Evolutionary conservation across 331 rosid species (phyloP).

Genomic region (Rosa hybrid): DNA sequence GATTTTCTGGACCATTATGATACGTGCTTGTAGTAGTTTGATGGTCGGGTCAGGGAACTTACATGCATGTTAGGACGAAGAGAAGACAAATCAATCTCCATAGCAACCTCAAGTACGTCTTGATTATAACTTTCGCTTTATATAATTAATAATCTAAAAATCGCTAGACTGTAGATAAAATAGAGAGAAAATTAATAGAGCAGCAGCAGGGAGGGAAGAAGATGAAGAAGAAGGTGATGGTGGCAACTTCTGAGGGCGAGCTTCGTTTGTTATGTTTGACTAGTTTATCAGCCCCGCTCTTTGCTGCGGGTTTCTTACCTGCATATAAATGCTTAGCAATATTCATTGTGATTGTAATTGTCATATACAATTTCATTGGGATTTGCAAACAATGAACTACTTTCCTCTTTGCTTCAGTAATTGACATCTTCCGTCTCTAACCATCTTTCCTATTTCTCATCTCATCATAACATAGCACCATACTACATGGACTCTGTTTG

Average conservation of each 20-base stretch:
- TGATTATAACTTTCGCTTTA: too few species aligned
- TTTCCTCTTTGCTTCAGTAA: too few species aligned
- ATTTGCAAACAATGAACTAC: too few species aligned
- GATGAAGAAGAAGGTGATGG: constrained; percentile 45
- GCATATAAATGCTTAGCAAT: too few species aligned
- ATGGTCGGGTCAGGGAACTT: background rate
- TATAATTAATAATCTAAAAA: background rate
- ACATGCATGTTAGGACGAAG: background rate
- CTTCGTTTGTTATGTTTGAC: background rate
- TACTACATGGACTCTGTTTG: too few species aligned
- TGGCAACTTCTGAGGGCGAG: constrained; percentile 52
- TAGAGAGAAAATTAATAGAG: constrained; percentile 8
- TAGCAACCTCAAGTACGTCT: background rate
- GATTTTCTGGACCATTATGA: background rate
- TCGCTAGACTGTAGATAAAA: background rate
- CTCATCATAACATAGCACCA: too few species aligned
- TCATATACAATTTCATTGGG: too few species aligned
- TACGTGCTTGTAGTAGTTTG: background rate
- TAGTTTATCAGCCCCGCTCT: too few species aligned
- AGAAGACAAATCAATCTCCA: background rate
- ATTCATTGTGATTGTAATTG: too few species aligned
- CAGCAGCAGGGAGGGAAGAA: background rate
- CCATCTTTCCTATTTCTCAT: too few species aligned
- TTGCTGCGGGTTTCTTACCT: too few species aligned
- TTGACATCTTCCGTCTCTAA: too few species aligned